A percentile compares a stretch with the other conserved stretches of the same genome.
Conservation (phyloP, 768 basidiomycete genomes). For the Daedalea quercina region DNA sequence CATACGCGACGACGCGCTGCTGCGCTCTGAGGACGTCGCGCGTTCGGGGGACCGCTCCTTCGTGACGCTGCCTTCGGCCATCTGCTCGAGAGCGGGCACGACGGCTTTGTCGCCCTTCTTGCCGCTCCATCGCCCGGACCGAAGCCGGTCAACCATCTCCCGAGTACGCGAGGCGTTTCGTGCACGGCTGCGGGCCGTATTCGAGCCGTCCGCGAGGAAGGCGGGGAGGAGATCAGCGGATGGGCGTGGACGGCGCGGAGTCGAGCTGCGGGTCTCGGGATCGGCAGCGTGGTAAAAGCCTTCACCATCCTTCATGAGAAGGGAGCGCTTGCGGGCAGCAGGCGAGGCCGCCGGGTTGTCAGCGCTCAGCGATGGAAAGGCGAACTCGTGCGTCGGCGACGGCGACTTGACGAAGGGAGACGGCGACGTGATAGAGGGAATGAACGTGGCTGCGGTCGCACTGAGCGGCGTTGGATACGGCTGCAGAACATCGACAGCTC, state of each 20-base stretch:
- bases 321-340: conserved; percentile 19
- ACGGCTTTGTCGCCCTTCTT: conserved; percentile 6
- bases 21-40: neutral
- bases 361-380: conserved; percentile 42
- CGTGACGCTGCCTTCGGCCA: neutral
- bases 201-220: conserved; percentile 36
- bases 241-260: conserved; percentile 19
- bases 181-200: conserved; percentile 26
- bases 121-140: conserved; percentile 24
- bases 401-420: conserved; percentile 13
- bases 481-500: conserved; percentile 12
- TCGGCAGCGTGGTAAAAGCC: conserved; percentile 35
- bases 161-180: conserved; percentile 48
- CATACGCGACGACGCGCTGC: neutral
- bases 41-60: neutral
- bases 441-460: conserved; percentile 12
- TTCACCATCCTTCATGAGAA: conserved; percentile 44
- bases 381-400: conserved; percentile 30
- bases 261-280: conserved; percentile 22
- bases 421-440: conserved; percentile 18
- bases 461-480: conserved; percentile 11
- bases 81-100: neutral
- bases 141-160: conserved; percentile 51
- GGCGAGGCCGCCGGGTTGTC: conserved; percentile 23
- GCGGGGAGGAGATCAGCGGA: conserved; percentile 37